Conservation (phyloP, 2,329 filamentous ascomycete species). For the Venturiaceae sp. region DNA sequence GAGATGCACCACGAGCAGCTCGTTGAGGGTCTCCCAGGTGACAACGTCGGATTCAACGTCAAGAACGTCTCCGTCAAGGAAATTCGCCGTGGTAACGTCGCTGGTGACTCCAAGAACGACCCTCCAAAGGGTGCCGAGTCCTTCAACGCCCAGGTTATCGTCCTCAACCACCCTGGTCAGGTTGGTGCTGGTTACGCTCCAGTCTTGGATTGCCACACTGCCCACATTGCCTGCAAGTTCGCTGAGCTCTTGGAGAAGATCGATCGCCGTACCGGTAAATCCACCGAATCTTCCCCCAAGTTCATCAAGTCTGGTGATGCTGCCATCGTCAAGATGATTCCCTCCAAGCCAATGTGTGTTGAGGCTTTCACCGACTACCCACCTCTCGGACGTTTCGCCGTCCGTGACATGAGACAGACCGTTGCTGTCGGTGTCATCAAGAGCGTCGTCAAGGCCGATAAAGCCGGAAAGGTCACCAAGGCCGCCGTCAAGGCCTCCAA, state of each 20-base stretch:
- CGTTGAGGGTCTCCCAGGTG: conserved; percentile 85
- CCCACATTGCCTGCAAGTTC: conserved; percentile 99
- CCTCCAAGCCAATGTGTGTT: conserved; percentile 99
- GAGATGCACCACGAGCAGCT: conserved; percentile 99
- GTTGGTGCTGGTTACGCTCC: conserved; percentile 98
- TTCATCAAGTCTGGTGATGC: conserved; percentile 99
- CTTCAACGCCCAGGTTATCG: conserved; percentile 99
- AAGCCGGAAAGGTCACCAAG: conserved; percentile 43
- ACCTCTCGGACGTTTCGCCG: conserved; percentile 98
- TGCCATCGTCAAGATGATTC: conserved; percentile 99
- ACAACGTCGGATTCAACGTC: conserved; percentile 99
- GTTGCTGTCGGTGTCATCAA: conserved; percentile 95
- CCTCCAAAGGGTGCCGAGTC: conserved; percentile 78
- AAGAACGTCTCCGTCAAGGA: conserved; percentile 99
- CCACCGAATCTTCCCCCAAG: conserved; percentile 84
- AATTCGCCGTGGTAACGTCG: conserved; percentile 99
- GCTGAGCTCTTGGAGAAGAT: conserved; percentile 99
- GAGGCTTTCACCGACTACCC: conserved; percentile 99
- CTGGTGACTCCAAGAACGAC: conserved; percentile 99
- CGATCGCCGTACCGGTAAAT: conserved; percentile 99
- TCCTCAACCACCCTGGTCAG: conserved; percentile 99
- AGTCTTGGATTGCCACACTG: conserved; percentile 99
- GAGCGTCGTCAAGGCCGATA: conserved; percentile 59
- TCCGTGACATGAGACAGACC: conserved; percentile 87
- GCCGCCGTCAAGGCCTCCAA: conserved; percentile 24